Conservation (phyloP, 129 eudicot genomes). For the Pulicaria dysenterica region DNA sequence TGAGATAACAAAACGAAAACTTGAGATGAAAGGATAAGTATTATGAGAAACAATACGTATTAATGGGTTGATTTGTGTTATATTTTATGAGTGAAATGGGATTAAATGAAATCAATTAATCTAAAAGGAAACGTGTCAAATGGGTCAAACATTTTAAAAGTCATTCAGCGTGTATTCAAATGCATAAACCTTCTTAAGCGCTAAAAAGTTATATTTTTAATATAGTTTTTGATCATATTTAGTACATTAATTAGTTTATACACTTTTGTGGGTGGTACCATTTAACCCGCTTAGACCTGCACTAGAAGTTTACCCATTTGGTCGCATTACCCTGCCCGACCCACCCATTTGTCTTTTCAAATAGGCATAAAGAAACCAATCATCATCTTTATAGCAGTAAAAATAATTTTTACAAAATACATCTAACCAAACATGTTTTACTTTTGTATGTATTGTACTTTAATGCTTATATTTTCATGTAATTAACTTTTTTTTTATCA, state of each 20-base stretch:
- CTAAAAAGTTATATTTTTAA: not conserved
- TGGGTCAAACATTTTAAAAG: not conserved
- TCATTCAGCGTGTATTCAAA: not conserved
- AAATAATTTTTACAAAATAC: not conserved
- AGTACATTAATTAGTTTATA: not conserved
- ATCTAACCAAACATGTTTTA: no score
- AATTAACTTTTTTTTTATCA: not conserved
- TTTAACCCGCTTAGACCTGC: not conserved
- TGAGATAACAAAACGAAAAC: no score
- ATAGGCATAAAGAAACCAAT: not conserved
- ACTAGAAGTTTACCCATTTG: not conserved
- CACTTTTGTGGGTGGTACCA: not conserved
- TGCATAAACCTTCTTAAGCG: not conserved
- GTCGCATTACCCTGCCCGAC: not conserved
- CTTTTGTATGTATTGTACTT: no score
- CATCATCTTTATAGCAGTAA: not conserved
- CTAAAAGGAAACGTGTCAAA: not conserved
- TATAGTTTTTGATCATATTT: slow-evolving; percentile 3
- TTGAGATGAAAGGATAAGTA: not conserved
- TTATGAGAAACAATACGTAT: not conserved
- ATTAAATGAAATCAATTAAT: not conserved
- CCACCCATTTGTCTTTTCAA: not conserved
- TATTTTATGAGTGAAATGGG: not conserved
- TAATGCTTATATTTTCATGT: no score
- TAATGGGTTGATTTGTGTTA: not conserved